Base-by-base conservation (phyloP, 73 alveolate genomes). In the Durusdinium trenchii region DNA sequence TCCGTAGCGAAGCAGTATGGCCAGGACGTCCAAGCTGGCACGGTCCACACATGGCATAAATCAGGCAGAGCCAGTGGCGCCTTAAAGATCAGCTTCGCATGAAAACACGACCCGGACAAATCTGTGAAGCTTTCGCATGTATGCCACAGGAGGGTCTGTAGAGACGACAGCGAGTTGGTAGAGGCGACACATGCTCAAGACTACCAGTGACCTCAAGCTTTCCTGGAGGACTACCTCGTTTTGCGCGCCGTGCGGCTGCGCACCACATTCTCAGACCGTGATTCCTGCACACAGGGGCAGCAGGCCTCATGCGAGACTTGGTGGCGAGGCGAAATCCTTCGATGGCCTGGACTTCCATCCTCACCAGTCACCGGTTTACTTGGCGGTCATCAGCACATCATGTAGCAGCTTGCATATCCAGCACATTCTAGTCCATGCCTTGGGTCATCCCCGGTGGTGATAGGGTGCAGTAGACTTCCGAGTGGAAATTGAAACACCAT, bases 1-100 rank as follows among this genome's bases (percentile, higher is more conserved):
- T 91, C 98, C 14, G 98, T 91, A n/a, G 98, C 98, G 10, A 91
- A 91, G 76, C 98, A 91, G 98, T 91, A 91, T 6, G 98, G 98
- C 28, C 98, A 91, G 98, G 98, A 84, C 94, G 30, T 38, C 3
- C 23, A 35, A 36, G 38, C 7, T 30, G 3, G 42, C 47, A 23
- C 46, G 16, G 9, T 67, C 1, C n/a, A 9, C 46, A 16, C 42
- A 57, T 57, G 32, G 12, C 32, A 57, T 57, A 57, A 57, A 12
- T 57, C 23, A 12, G 12, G 69, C 12, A 16, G 12, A 57, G 12
- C 12, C 69, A 67, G 16, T 36, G 45, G 42, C 23, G 9, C 42
- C 42, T 64, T 36, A 67, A n/a, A 23, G 81, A 43, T 67, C 4
- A 60, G 73, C 0, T 60, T 60, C 73, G 73, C n/a, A n/a, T n/a